Evolutionary conservation across 1,284 basidiomycete species (phyloP), one percentile per base, ranked within the genome.

Genomic region (Rhodotorula glutinis): DNA sequence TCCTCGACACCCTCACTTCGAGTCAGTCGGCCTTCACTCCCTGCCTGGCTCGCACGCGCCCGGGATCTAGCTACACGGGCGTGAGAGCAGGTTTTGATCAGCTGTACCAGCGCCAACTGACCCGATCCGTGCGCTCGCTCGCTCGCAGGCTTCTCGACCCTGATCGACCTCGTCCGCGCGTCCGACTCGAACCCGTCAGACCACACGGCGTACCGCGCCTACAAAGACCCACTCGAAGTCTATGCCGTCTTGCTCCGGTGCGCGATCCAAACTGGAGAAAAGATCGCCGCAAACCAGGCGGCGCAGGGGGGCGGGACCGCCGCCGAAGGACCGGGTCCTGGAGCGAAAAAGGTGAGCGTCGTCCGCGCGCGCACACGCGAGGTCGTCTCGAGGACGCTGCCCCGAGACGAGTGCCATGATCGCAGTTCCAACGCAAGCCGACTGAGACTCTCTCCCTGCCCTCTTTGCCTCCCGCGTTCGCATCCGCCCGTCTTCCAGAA

Each of bases 241-340:
- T 95, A 91, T 78, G 88, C 88, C 5, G 96, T 95, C 77, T 81
- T 95, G 27, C 79, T 95, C 13, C 83, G 87, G 71, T 95, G 91
- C 91, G 92, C 92, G 76, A 87, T 90, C 27, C 80, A 80, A 23
- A 86, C 85, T 0, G 88, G 87, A 1, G 91, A 94, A 78, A 88
- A 87, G 71, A 85, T 87, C 62, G 87, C 87, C 61, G 80, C 81
- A 5, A 79, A 82, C 7, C 27, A n/a, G 14, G 41, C n/a, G n/a
- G n/a, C 17, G 7, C 23, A 5, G 8, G 38, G 10, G 19, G 30
- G 21, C 1, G 53, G n/a, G n/a, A n/a, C 17, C 0, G 14, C 54
- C 10, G 41, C 83, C 82, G n/a, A 3, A 83, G 83, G 11, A 84
- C 83, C n/a, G n/a, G n/a, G n/a, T n/a, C n/a, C n/a, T n/a, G 17